These are phyloP conservation scores for Casuarina cunninghamiana DNA, from an alignment of 306 rosid species.

Conservation along the genomic window DNA sequence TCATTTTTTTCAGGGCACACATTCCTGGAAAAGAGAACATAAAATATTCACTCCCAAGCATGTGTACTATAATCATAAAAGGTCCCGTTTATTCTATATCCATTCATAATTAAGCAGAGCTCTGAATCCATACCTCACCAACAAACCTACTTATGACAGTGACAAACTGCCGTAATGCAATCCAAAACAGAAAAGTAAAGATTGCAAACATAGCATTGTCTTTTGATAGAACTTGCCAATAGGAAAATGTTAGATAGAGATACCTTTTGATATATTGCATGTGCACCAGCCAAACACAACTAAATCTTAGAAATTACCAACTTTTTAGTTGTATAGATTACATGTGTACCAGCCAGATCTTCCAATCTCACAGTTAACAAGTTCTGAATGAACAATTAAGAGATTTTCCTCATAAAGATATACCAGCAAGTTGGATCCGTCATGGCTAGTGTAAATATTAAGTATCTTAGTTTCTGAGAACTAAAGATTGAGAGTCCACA, in stretches of 20 bases:
- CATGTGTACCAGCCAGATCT: neutral
- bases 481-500: slow-evolving; percentile 3
- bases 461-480: neutral
- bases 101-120: neutral
- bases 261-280: too few relatives aligned
- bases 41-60: neutral
- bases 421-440: slow-evolving; percentile 6
- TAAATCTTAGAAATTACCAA: neutral
- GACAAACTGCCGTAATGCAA: neutral
- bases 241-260: too few relatives aligned
- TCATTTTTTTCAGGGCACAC: neutral
- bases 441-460: neutral
- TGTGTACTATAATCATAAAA: neutral
- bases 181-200: neutral
- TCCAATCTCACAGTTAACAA: neutral
- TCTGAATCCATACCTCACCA: neutral
- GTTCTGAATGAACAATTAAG: neutral
- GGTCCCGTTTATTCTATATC: neutral
- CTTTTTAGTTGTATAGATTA: neutral
- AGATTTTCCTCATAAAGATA: neutral
- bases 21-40: neutral
- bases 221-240: too few relatives aligned
- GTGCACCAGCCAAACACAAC: neutral
- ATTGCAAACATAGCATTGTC: neutral
- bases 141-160: neutral